Evolutionary conservation across 345 rosid species (phyloP).

Genomic region (Iberis pinnata): DNA sequence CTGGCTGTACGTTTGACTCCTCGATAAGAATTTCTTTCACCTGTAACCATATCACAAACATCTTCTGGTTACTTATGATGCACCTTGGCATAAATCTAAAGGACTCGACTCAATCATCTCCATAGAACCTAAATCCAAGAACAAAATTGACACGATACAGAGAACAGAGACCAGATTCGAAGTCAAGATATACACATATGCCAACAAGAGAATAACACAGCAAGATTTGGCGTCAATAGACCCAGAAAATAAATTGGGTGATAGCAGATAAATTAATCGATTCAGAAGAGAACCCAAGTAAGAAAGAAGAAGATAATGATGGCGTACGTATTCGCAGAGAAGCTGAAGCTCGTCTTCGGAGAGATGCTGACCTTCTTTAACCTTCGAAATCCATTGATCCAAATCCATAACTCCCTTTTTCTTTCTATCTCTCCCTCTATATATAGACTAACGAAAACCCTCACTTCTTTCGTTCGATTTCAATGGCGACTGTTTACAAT

Average conservation of each 20-base stretch:
- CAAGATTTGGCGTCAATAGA: neutral
- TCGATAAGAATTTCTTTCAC: slow-evolving; percentile 90
- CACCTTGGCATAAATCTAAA: neutral
- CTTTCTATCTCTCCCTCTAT: neutral
- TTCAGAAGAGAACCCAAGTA: slow-evolving; percentile 10
- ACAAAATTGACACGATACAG: neutral
- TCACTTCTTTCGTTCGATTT: no score
- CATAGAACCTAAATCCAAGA: neutral
- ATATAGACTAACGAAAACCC: no score
- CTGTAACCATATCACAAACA: slow-evolving; percentile 28
- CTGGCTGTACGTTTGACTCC: slow-evolving; percentile 96
- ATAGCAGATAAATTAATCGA: slow-evolving; percentile 1
- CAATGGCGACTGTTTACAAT: no score
- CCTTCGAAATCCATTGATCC: slow-evolving; percentile 96
- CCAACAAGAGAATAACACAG: neutral
- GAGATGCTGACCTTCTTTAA: slow-evolving; percentile 92
- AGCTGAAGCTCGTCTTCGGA: slow-evolving; percentile 94
- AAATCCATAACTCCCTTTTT: slow-evolving; percentile 64
- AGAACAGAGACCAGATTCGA: neutral
- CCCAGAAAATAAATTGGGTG: neutral
- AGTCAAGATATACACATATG: no score
- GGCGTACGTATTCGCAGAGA: slow-evolving; percentile 85
- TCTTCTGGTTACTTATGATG: neutral
- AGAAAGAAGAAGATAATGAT: slow-evolving; percentile 10
- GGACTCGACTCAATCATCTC: no score